A percentile compares a stretch with the other conserved stretches of the same genome.
Conservation (phyloP, 768 basidiomycete species). For the Tubosaeta sp. region DNA sequence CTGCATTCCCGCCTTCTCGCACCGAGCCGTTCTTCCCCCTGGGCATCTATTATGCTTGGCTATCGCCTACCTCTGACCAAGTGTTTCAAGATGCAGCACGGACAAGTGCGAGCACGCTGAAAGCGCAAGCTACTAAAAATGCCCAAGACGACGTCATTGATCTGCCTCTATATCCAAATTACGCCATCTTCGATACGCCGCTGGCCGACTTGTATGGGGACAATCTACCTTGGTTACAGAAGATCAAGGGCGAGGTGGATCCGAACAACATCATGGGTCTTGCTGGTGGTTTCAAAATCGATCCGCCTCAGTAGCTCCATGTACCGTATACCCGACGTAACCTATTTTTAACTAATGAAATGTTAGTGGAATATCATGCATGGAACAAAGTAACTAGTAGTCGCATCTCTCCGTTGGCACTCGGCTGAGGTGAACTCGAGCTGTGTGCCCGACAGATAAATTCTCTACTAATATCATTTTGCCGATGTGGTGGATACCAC, state of each 20-base stretch:
- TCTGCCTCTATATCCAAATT: conserved; percentile 49
- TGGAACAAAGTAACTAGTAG: no score
- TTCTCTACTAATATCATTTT: no score
- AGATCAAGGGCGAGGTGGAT: not conserved
- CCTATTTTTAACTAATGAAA: no score
- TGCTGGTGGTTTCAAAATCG: conserved; percentile 47
- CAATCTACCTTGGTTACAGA: conserved; percentile 31
- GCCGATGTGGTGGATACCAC: no score
- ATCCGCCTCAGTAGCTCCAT: conserved; percentile 3
- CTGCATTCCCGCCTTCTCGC: conserved; percentile 45
- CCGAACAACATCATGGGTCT: conserved; percentile 43
- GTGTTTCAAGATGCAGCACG: conserved; percentile 33
- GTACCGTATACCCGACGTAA: no score
- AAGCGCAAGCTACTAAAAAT: conserved; percentile 35
- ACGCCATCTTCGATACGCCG: conserved; percentile 49
- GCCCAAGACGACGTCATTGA: conserved; percentile 37
- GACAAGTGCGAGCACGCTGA: conserved; percentile 36
- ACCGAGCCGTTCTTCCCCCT: conserved; percentile 34
- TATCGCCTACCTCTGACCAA: not conserved
- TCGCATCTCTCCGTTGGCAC: no score
- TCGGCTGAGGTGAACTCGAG: no score
- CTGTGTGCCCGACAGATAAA: no score
- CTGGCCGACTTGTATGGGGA: conserved; percentile 43
- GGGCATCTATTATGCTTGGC: conserved; percentile 37
- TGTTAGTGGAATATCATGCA: no score